Evolutionary conservation across 106 monocot genomes (phyloP).

Genomic region (Acorus gramineus): DNA sequence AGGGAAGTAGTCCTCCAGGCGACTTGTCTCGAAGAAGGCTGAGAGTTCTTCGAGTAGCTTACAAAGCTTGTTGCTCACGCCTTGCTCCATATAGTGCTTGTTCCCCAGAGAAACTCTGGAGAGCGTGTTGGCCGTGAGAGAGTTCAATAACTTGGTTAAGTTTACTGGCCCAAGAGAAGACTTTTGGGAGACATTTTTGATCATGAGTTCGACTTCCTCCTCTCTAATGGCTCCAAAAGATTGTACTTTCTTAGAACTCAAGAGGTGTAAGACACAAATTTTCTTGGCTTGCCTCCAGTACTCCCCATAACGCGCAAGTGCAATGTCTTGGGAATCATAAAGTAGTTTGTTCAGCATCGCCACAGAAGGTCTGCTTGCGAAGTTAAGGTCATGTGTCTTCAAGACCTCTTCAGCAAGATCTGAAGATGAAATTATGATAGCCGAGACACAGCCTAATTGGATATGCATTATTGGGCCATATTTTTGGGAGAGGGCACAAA

Average conservation of each 20-base stretch:
- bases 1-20: too few relatives aligned
- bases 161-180: too few relatives aligned
- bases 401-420: constrained; percentile 2
- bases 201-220: neutral
- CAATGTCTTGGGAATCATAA: neutral
- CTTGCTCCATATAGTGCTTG: neutral
- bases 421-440: constrained; percentile 4
- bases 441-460: neutral
- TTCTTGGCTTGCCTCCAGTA: constrained; percentile 8
- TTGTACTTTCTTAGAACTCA: neutral
- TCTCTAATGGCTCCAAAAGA: neutral
- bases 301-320: constrained; percentile 1
- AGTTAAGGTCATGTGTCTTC: constrained; percentile 1
- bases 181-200: neutral
- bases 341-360: neutral
- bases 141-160: too few relatives aligned
- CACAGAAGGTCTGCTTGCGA: neutral
- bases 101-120: neutral
- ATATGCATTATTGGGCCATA: constrained; percentile 7
- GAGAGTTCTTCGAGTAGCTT: neutral
- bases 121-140: too few relatives aligned
- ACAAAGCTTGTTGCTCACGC: neutral
- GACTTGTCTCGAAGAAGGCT: too few relatives aligned
- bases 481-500: neutral
- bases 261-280: neutral